Percentiles rank a stretch among this genome's conserved stretches.
These are phyloP conservation scores for Periconia sp. DNA, from an alignment of 2,329 filamentous ascomycete species.

Conservation along the genomic window DNA sequence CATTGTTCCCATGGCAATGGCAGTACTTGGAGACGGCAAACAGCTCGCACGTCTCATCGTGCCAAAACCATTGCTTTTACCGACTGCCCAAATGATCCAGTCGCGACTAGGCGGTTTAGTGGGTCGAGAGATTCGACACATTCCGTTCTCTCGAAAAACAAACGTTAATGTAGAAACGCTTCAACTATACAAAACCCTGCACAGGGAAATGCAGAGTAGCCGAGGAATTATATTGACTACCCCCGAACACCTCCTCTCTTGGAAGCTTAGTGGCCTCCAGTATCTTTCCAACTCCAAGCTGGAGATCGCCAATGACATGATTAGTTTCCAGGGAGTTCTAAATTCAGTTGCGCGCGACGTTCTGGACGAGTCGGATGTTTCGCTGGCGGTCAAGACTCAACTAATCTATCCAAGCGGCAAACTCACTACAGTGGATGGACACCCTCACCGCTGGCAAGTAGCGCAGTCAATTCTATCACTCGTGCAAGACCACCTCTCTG, in stretches of 20 bases:
- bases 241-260: slow-evolving; percentile 67
- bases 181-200: slow-evolving; percentile 40
- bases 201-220: slow-evolving; percentile 44
- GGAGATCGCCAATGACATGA: slow-evolving; percentile 50
- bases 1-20: slow-evolving; percentile 62
- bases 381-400: slow-evolving; percentile 46
- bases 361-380: slow-evolving; percentile 61
- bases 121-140: slow-evolving; percentile 55
- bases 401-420: slow-evolving; percentile 50
- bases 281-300: slow-evolving; percentile 53
- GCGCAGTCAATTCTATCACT: slow-evolving; percentile 40
- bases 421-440: slow-evolving; percentile 44
- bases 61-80: slow-evolving; percentile 58
- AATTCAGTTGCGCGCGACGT: slow-evolving; percentile 58
- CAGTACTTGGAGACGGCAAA: slow-evolving; percentile 42
- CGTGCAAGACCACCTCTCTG: slow-evolving; percentile 24
- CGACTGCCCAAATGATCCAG: slow-evolving; percentile 61
- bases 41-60: slow-evolving; percentile 58
- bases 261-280: slow-evolving; percentile 64
- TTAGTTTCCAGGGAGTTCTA: slow-evolving; percentile 56
- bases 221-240: slow-evolving; percentile 61
- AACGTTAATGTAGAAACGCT: slow-evolving; percentile 36
- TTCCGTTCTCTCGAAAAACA: slow-evolving; percentile 61
- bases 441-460: slow-evolving; percentile 44
- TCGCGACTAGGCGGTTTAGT: slow-evolving; percentile 58